Evolutionary conservation across 1,284 basidiomycete species (phyloP), one percentile per base, ranked within the genome.

Genomic region (Malassezia japonica): DNA sequence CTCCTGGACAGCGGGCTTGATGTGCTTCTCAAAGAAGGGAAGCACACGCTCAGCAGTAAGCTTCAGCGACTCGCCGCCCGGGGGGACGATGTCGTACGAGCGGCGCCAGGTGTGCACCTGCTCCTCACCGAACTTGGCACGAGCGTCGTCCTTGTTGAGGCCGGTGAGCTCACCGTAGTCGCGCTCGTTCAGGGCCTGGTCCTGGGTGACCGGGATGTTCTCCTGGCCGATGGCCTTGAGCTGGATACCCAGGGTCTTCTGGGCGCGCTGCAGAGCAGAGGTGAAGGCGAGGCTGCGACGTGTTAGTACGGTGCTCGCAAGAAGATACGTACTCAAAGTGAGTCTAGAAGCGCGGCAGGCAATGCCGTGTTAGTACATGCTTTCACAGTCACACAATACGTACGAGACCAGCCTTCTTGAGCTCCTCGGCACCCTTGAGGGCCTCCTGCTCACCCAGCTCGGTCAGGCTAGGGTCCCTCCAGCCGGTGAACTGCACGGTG

Each of bases 101-200:
- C 71, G 60, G 25, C 72, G 56, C 72, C 72, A 74, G 47, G 74
- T 74, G 67, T 74, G 74, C 24, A 76, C 59, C 61, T 76, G 75
- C 28, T 76, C 75, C 50, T 75, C 75, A 34, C 75, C 75, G 56
- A 64, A 76, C 65, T 76, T 76, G 57, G 72, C 67, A 36, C 75
- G 61, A 24, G 75, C 75, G 33, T 72, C 71, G 50, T 75, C 74
- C 67, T 75, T 75, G 73, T 75, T 76, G 42, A 76, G 63, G 25
- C 74, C 75, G 27, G 72, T 70, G 20, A 75, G 59, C 50, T 75
- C 75, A 37, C 74, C 74, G 49, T 76, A 76, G 62, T 75, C 74
- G 15, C 75, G 67, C 67, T 76, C 75, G 65, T 76, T 76, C 43
- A 76, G 61, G 2, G 74, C 74, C 62, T 75, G 71, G 56, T 74